phyloP scores from a whole-genome alignment of 176 grass and related monocot species.

The Pontederia crassipes region DNA sequence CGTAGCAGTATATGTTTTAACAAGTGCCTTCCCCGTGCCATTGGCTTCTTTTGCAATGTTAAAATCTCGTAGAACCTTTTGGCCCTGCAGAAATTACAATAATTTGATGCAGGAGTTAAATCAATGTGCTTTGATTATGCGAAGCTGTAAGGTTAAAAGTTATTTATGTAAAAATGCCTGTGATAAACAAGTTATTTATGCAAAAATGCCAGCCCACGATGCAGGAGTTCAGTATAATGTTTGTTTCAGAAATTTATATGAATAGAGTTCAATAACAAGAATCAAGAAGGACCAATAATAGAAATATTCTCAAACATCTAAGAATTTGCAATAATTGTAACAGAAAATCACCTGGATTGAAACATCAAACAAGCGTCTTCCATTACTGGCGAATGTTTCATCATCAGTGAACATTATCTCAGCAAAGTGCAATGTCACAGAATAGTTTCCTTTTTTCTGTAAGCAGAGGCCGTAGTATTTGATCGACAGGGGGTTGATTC shows the following conservation, averaged over 20 bases:
- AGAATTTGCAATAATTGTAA: neutral
- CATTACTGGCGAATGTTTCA: slow-evolving; percentile 55
- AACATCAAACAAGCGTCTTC: slow-evolving; percentile 73
- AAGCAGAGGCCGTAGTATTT: slow-evolving; percentile 90
- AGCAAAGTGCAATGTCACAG: slow-evolving; percentile 66
- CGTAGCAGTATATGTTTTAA: slow-evolving; percentile 28
- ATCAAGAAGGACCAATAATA: no score
- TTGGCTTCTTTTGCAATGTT: slow-evolving; percentile 62
- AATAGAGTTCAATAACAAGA: no score
- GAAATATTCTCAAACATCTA: slow-evolving; percentile 1
- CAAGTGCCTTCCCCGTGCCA: slow-evolving; percentile 28
- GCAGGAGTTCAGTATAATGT: no score
- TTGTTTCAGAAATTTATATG: no score
- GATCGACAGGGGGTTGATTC: slow-evolving; percentile 64
- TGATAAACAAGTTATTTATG: neutral
- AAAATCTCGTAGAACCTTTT: slow-evolving; percentile 65
- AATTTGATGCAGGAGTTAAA: neutral
- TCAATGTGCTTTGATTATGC: neutral
- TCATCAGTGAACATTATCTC: slow-evolving; percentile 78
- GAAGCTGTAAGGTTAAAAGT: neutral
- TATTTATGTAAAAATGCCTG: neutral
- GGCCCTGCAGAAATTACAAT: slow-evolving; percentile 24
- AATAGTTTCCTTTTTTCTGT: slow-evolving; percentile 52
- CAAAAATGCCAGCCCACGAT: neutral
- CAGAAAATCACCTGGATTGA: slow-evolving; percentile 59